Conservation (phyloP, 2,329 filamentous ascomycete species). For the Epichloe sibirici region DNA sequence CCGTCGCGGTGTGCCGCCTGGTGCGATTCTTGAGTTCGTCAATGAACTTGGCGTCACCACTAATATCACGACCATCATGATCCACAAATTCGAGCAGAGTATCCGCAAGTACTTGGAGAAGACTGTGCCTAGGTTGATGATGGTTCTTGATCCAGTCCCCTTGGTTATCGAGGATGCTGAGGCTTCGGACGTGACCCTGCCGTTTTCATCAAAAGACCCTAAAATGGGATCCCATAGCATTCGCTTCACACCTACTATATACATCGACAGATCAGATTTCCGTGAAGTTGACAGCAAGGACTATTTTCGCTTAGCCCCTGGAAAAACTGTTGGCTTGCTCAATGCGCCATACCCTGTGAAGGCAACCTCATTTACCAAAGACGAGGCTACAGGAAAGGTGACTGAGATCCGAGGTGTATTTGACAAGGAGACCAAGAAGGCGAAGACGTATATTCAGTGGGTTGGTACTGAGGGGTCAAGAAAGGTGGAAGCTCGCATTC, state of each 20-base stretch:
- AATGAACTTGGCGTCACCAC: constrained; percentile 88
- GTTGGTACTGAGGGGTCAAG: constrained; percentile 54
- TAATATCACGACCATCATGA: constrained; percentile 64
- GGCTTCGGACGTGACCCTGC: constrained; percentile 49
- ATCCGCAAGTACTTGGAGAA: constrained; percentile 79
- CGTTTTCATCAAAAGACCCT: constrained; percentile 74
- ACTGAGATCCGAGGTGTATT: constrained; percentile 51
- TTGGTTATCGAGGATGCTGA: constrained; percentile 72
- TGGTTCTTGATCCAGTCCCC: constrained; percentile 75
- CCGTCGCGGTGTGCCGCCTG: constrained; percentile 75
- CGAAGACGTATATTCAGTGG: constrained; percentile 87
- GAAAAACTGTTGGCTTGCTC: constrained; percentile 64
- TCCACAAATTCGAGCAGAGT: constrained; percentile 70
- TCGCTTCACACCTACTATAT: constrained; percentile 63
- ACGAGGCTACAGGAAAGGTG: constrained; percentile 50
- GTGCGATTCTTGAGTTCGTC: constrained; percentile 79
- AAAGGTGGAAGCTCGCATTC: constrained; percentile 63
- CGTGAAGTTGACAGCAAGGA: constrained; percentile 61
- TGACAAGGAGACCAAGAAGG: constrained; percentile 58
- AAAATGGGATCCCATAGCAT: constrained; percentile 49
- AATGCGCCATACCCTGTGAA: constrained; percentile 61
- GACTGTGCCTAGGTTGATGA: constrained; percentile 78
- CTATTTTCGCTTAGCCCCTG: constrained; percentile 70
- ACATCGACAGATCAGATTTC: constrained; percentile 77
- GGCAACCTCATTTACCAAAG: constrained; percentile 57